Base-by-base conservation (phyloP, 345 rosid genomes). In the Kernera saxatilis region DNA sequence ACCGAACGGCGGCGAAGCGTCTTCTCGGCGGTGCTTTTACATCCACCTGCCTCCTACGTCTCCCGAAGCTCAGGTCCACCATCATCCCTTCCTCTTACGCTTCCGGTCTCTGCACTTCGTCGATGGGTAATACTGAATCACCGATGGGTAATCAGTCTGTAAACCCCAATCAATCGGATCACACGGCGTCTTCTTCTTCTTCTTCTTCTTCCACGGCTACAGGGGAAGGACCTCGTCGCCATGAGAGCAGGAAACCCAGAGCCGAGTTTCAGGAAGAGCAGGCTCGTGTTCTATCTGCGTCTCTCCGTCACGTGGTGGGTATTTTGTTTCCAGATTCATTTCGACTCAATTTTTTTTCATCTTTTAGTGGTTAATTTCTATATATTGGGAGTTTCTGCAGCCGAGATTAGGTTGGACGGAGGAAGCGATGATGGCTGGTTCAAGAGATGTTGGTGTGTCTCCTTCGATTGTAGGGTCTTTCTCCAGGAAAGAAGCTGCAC, bases 381-480 rank as follows among this genome's bases (percentile, higher is more conserved):
- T 37, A 1, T 40, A 10, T 64, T 21, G 61, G 30, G 54, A 51
- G 32, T 19, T 64, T 58, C 23, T 78, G 72, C 74, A 92, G 96
- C 58, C 78, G 54, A 81, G 79, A 43, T 64, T 84, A 73, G 99
- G 99, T 67, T 89, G 99, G 99, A 78, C 82, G 32, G 95, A 91
- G 67, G 93, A 84, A 49, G 93, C 96, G 1, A 81, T 91, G 97
- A 86, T 86, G 35, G 96, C 99, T 5, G 97, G 97, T 50, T 91
- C 97, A 8, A 91, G 88, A 60, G 99, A 94, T 14, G 89, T 81
- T 62, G 95, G 87, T 51, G 71, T 89, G 19, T 94, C 99, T 58
- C 99, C 99, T 70, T 84, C 97, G 1, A 82, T 91, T 1, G 84
- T 91, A 39, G 99, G 99, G 12, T 84, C 97, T 67, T 85, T 91